Conservation (phyloP, 345 rosid species). For the Moringa oleifera region DNA sequence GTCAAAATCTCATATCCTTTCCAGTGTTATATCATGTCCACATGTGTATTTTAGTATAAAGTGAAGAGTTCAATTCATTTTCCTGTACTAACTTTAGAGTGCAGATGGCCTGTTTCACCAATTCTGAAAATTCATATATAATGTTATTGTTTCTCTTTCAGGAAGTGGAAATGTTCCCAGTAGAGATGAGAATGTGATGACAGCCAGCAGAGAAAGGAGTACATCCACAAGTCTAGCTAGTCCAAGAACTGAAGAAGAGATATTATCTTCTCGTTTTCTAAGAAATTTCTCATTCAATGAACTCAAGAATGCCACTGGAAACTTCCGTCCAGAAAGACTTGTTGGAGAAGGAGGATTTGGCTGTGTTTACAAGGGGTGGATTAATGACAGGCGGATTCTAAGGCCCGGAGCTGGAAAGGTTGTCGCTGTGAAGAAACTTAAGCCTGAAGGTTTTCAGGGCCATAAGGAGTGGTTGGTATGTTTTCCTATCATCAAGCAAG, state of each 20-base stretch:
- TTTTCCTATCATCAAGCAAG: neutral
- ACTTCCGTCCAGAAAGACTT: conserved; percentile 53
- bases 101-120: too few species aligned
- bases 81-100: too few species aligned
- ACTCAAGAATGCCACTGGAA: conserved; percentile 57
- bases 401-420: conserved; percentile 43
- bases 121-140: too few species aligned
- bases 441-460: conserved; percentile 67
- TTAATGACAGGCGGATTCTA: conserved; percentile 35
- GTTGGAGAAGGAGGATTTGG: conserved; percentile 97
- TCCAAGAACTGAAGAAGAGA: conserved; percentile 39
- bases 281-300: conserved; percentile 53
- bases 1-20: too few species aligned
- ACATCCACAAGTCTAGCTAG: conserved; percentile 19
- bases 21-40: too few species aligned
- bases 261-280: conserved; percentile 41
- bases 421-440: conserved; percentile 77
- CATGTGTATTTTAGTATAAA: too few species aligned
- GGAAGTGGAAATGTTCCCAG: neutral
- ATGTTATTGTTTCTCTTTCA: neutral
- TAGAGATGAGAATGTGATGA: conserved; percentile 1
- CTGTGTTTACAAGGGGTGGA: conserved; percentile 73
- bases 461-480: conserved; percentile 92
- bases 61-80: too few species aligned
- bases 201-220: conserved; percentile 15